Evolutionary conservation across 192 early-diverging fungal species (phyloP), one percentile per base, ranked within the genome.

Genomic region (Powellomyces hirtus): DNA sequence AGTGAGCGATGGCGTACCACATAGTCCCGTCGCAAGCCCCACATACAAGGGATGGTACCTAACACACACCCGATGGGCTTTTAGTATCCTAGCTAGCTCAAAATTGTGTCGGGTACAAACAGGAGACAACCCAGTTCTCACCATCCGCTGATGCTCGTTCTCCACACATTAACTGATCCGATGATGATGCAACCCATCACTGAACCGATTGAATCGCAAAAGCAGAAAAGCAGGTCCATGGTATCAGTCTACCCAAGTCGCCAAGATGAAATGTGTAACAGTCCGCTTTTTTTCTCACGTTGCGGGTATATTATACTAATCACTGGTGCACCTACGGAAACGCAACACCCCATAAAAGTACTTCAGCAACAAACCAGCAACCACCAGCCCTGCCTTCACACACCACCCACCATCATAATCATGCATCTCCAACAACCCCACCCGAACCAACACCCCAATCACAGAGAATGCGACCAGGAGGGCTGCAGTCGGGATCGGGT

Each of bases 21-120:
- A 79, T 13, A 79, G 64, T 3, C 78, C 78, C 8, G 78, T 73
- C 1, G 73, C 55, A 18, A 79, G 27, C 18, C 67, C 78, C 20
- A 76, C 38, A 42, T 66, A 67, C 24, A 73, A 27, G 30, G 72
- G 70, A 36, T 49, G 68, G 56, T 60, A 78, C 40, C 67, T 59
- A 24, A 24, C 51, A 52, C 8, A 27, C n/a, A n/a, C n/a, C n/a
- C 11, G 11, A n/a, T 13, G n/a, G 10, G 42, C 11, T 44, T 13
- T 13, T 10, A n/a, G n/a, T 10, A 44, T 44, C 42, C 10, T 13
- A 44, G 42, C 10, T 0, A 1, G 22, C 1, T 1, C 22, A 22
- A n/a, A n/a, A 46, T 46, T 46, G 22, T 46, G 22, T 22, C 44
- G 18, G 44, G 53, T 30, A 56, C 53, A 0, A 20, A 16, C 53